Evolutionary conservation across 2,329 filamentous ascomycete species (phyloP).

Genomic region (Lasiodiplodia sp.): DNA sequence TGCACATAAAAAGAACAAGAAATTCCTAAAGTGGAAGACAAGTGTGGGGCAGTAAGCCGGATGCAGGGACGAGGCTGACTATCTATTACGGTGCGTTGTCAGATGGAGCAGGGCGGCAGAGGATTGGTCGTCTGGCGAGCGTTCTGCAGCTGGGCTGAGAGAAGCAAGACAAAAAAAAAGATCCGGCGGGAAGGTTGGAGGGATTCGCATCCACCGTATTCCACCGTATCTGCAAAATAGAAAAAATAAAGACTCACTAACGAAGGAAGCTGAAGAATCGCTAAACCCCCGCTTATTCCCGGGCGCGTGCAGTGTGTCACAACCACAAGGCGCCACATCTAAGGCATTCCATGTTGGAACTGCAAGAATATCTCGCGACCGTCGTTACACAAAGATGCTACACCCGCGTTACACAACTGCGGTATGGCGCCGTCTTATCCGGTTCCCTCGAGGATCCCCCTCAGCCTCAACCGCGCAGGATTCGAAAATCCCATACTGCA

Average conservation of each 20-base stretch:
- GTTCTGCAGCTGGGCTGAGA: neutral
- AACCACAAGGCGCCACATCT: neutral
- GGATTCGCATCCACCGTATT: neutral
- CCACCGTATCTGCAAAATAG: neutral
- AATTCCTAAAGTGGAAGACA: neutral
- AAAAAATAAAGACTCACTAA: neutral
- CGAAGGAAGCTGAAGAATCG: neutral
- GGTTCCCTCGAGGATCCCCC: neutral
- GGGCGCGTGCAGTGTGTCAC: neutral
- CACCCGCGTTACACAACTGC: neutral
- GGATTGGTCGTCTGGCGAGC: neutral
- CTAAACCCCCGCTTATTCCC: neutral
- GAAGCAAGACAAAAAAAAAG: neutral
- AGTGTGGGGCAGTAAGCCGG: neutral
- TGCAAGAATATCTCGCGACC: neutral
- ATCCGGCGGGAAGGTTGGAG: neutral
- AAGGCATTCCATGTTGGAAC: neutral
- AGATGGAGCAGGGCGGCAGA: neutral
- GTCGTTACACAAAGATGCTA: neutral
- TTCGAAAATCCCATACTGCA: neutral
- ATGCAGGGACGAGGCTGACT: neutral
- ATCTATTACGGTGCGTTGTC: neutral
- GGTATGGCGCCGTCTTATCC: neutral
- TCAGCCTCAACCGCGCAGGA: neutral
- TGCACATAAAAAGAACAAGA: too few relatives aligned